These are phyloP conservation scores for Grifola frondosa DNA, from an alignment of 1,284 basidiomycete genomes.

Conservation along the genomic window DNA sequence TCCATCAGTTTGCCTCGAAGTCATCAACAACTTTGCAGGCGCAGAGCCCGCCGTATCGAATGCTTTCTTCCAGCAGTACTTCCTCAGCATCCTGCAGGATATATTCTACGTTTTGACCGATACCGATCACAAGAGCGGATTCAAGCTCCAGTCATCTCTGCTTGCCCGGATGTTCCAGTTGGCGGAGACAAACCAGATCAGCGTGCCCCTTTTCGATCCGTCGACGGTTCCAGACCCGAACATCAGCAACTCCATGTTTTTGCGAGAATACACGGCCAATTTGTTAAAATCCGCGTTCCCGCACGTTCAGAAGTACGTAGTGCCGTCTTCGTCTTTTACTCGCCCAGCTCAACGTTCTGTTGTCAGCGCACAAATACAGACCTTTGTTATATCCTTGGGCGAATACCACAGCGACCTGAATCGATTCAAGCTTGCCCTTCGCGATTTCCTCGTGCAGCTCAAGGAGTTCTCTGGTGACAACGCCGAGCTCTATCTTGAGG, in stretches of 20 bases:
- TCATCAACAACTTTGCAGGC: conserved; percentile 93
- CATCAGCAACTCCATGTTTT: conserved; percentile 81
- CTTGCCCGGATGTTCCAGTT: conserved; percentile 94
- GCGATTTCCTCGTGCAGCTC: conserved; percentile 89
- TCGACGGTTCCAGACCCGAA: conserved; percentile 70
- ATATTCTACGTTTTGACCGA: conserved; percentile 98
- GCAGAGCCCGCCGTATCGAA: conserved; percentile 76
- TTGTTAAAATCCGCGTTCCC: conserved; percentile 87
- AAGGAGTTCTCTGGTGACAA: conserved; percentile 92
- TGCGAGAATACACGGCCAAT: conserved; percentile 88
- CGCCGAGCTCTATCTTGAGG: conserved; percentile 88
- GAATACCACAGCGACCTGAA: conserved; percentile 89
- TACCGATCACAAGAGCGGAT: conserved; percentile 97
- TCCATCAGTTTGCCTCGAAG: conserved; percentile 82
- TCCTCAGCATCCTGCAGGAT: conserved; percentile 92
- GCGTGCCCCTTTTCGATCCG: conserved; percentile 86
- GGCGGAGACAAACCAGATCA: conserved; percentile 82
- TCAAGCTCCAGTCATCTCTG: conserved; percentile 89
- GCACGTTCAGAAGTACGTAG: conserved; percentile 78
- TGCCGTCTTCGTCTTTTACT: conserved; percentile 5
- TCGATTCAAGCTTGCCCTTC: conserved; percentile 92
- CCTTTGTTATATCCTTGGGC: conserved; percentile 81
- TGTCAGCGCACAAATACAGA: conserved; percentile 66
- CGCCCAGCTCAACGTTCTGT: conserved; percentile 5
- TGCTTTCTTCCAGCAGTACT: conserved; percentile 89